These are phyloP conservation scores for Actinomortierella wolfii DNA, from an alignment of 371 early-diverging fungal species.

Conservation along the genomic window DNA sequence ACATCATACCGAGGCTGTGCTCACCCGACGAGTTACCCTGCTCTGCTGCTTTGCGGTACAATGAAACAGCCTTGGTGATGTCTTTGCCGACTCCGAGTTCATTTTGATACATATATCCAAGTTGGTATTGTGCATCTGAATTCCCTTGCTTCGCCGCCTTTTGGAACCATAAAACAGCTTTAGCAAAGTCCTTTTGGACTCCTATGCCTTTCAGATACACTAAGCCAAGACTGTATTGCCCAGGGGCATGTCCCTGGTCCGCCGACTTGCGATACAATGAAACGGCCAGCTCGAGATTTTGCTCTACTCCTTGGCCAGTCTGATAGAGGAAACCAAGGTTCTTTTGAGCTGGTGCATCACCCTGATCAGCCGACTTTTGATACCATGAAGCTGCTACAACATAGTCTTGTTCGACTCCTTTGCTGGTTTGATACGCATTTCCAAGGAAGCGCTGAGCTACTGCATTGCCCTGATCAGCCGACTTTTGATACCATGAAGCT, in stretches of 20 bases:
- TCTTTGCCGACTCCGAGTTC: constrained; percentile 78
- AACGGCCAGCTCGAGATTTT: constrained; percentile 66
- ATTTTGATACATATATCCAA: constrained; percentile 84
- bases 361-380: constrained; percentile 70
- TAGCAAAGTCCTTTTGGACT: constrained; percentile 62
- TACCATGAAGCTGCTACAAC: constrained; percentile 76
- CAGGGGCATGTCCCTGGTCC: constrained; percentile 60
- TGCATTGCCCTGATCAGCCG: constrained; percentile 66
- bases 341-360: constrained; percentile 83
- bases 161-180: constrained; percentile 72
- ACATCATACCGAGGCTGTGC: constrained; percentile 82
- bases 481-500: constrained; percentile 71
- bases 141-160: constrained; percentile 65
- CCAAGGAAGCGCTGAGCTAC: constrained; percentile 87
- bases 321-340: constrained; percentile 83
- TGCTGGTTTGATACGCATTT: constrained; percentile 84
- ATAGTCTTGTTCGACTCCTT: constrained; percentile 69
- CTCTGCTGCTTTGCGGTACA: constrained; percentile 74
- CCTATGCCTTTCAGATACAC: constrained; percentile 87
- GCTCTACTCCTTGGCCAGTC: constrained; percentile 77
- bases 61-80: constrained; percentile 58
- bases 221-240: constrained; percentile 74
- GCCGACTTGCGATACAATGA: constrained; percentile 75
- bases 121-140: constrained; percentile 73
- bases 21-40: constrained; percentile 82